phyloP scores from a whole-genome alignment of 2,329 filamentous ascomycete genomes.

The Huntiella bhutanensis region DNA sequence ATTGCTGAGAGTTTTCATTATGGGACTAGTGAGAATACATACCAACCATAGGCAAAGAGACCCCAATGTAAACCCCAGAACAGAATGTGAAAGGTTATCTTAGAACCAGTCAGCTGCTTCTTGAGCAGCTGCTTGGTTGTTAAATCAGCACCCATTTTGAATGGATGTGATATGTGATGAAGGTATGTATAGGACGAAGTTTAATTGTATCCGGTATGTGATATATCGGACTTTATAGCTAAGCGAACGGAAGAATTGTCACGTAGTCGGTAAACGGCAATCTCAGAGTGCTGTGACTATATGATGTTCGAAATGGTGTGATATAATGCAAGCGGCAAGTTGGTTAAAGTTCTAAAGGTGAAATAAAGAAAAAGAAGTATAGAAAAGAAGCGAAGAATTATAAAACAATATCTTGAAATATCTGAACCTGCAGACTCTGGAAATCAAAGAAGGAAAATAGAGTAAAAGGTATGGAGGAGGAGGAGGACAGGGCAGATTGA shows the following conservation, averaged over 20 bases:
- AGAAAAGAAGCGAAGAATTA: background rate
- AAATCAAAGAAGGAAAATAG: background rate
- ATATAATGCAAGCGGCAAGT: background rate
- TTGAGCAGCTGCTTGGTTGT: conserved; percentile 26
- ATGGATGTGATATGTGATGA: conserved; percentile 13
- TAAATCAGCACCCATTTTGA: conserved; percentile 22
- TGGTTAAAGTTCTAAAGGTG: background rate
- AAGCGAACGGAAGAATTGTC: background rate
- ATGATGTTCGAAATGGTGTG: too few species aligned
- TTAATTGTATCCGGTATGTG: too few species aligned
- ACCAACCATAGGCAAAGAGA: conserved; percentile 74
- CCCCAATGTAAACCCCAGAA: conserved; percentile 66
- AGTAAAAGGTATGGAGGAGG: background rate
- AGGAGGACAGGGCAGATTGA: background rate
- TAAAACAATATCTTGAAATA: conserved; percentile 14
- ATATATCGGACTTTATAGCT: too few species aligned
- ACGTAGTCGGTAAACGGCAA: background rate
- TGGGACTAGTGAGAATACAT: conserved; percentile 18
- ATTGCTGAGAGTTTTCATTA: background rate
- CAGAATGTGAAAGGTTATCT: conserved; percentile 60
- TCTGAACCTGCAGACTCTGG: background rate
- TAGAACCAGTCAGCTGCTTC: conserved; percentile 50
- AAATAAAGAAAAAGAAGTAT: background rate
- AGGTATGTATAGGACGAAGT: background rate
- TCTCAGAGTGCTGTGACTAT: background rate